phyloP scores from a whole-genome alignment of 2,329 filamentous ascomycete species.

The Mariannaea sp. region DNA sequence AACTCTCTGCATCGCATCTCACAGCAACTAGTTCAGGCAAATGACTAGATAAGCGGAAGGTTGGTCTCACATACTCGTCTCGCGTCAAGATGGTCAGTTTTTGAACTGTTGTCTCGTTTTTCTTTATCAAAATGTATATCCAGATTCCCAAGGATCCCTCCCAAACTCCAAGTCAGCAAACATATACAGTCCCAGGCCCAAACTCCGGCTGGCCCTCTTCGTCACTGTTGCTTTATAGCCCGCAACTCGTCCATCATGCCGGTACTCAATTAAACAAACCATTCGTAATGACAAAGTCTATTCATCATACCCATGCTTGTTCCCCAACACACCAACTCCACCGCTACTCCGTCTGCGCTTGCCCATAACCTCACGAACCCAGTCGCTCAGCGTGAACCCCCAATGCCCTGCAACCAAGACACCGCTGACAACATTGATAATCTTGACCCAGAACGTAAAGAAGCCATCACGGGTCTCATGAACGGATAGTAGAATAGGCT shows the following conservation, averaged over 20 bases:
- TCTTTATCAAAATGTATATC: slow-evolving; percentile 21
- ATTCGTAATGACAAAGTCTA: slow-evolving; percentile 10
- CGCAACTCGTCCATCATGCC: slow-evolving; percentile 15
- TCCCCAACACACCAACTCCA: slow-evolving; percentile 57
- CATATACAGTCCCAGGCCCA: slow-evolving; percentile 21
- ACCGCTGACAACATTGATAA: slow-evolving; percentile 89
- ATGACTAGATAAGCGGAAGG: no score
- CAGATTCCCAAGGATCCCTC: slow-evolving; percentile 27
- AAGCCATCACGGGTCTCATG: slow-evolving; percentile 80
- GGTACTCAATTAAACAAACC: slow-evolving; percentile 9
- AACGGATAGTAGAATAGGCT: slow-evolving; percentile 87
- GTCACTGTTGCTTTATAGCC: slow-evolving; percentile 17
- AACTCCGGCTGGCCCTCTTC: slow-evolving; percentile 26
- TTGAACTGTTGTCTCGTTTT: slow-evolving; percentile 15
- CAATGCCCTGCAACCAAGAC: slow-evolving; percentile 93
- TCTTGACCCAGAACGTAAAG: slow-evolving; percentile 74
- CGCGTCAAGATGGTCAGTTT: no score
- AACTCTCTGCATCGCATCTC: no score
- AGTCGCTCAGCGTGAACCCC: slow-evolving; percentile 85
- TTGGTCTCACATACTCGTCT: no score
- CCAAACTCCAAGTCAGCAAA: slow-evolving; percentile 31
- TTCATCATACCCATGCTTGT: slow-evolving; percentile 47
- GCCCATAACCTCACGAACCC: slow-evolving; percentile 64
- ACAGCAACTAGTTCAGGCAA: no score
- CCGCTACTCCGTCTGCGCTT: slow-evolving; percentile 51